Conservation (phyloP, 495 filamentous ascomycete genomes). For the Mytilinidion resinicola region DNA sequence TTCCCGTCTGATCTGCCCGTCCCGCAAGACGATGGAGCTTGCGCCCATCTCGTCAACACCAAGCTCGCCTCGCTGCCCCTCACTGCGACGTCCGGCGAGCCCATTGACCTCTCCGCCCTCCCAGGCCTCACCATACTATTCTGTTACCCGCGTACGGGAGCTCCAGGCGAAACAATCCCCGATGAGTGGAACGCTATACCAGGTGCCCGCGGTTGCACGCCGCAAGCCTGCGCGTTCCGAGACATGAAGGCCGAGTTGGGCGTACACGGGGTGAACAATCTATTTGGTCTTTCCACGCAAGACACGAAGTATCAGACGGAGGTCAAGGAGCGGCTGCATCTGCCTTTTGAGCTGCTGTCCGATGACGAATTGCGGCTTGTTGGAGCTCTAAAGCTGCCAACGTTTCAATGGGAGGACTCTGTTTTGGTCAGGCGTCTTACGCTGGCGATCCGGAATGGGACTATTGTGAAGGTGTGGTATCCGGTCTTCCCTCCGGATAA, state of each 20-base stretch:
- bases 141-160: conserved; percentile 18
- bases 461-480: conserved; percentile 29
- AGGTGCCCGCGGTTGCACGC: conserved; percentile 33
- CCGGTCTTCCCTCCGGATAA: conserved; percentile 32
- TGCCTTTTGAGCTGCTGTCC: conserved; percentile 30
- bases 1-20: conserved; percentile 18
- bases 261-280: conserved; percentile 16
- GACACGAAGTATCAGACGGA: conserved; percentile 28
- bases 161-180: conserved; percentile 19
- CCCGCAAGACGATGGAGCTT: conserved; percentile 28
- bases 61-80: conserved; percentile 15
- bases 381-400: conserved; percentile 21
- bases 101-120: conserved; percentile 22
- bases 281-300: conserved; percentile 28
- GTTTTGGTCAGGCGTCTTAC: conserved; percentile 27
- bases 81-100: conserved; percentile 19
- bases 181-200: conserved; percentile 26
- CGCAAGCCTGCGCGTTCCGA: conserved; percentile 33
- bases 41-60: conserved; percentile 19
- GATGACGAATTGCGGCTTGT: conserved; percentile 29
- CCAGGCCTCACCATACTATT: conserved; percentile 30
- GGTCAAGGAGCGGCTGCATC: conserved; percentile 21
- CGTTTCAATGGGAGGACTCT: conserved; percentile 27
- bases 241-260: conserved; percentile 16
- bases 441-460: conserved; percentile 26